Evolutionary conservation across 164 flowering plant species (phyloP), one percentile per base, ranked within the genome.

Genomic region (Stephania cephalantha): DNA sequence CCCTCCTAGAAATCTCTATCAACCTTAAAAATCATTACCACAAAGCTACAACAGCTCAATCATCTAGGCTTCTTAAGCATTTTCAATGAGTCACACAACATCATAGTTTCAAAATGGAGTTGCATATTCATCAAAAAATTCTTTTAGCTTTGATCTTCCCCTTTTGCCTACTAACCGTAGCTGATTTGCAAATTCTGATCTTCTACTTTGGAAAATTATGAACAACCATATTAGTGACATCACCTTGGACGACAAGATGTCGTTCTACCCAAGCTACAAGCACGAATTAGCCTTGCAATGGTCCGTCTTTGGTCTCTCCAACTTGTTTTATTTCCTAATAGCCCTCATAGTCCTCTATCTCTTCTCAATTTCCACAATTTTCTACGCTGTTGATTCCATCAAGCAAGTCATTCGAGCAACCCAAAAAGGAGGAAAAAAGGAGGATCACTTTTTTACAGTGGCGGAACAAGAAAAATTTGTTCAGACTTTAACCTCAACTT

Each of bases 321-420:
- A 85, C 83, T 90, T 89, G 76, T 85, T 89, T 84, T 79, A 63
- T 74, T 89, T 88, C 85, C 88, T 90, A 72, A 73, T 90, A 74
- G 88, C 88, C 86, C 86, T 92, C 82, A 90, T 90, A 78, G 85
- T 88, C 70, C 90, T 92, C 87, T 94, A 95, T 18, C 95, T 90
- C 71, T 88, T 94, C 78, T 90, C 97, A 79, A 94, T 95, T 35
- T 93, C 95, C 25, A 95, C 95, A 7, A 90, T 87, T 44, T 94
- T 90, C 77, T 94, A 90, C 88, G 87, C 93, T 5, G 91, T 88
- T 29, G 97, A 97, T 55, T 90, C 93, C 9, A 80, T 90, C 79
- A 79, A 88, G 22, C 69, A 83, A 81, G 84, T 88, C 55, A 52
- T 90, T 73, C 76, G 87, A 7, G 94, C 95, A 35, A 81, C 92